phyloP scores from a whole-genome alignment of 2,329 filamentous ascomycete species.

The Orbilia quercus region DNA sequence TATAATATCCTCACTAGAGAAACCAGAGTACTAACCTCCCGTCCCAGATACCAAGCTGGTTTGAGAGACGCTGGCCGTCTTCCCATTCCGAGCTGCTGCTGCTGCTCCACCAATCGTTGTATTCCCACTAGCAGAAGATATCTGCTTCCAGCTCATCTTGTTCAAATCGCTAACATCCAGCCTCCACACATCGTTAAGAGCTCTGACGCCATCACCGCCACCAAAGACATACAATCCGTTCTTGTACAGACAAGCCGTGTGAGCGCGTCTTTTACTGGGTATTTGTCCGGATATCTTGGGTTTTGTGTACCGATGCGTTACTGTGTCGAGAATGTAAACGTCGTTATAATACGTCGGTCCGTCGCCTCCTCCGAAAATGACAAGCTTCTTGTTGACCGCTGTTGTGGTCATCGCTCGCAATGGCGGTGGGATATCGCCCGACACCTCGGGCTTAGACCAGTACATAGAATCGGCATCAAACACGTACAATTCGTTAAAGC shows the following conservation, averaged over 20 bases:
- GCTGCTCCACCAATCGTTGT: slow-evolving; percentile 44
- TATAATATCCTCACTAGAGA: background rate
- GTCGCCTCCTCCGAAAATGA: slow-evolving; percentile 77
- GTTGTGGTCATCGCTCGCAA: slow-evolving; percentile 78
- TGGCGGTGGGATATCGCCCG: slow-evolving; percentile 73
- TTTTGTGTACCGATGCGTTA: slow-evolving; percentile 75
- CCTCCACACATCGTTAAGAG: slow-evolving; percentile 78
- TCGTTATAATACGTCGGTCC: slow-evolving; percentile 78
- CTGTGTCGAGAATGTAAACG: slow-evolving; percentile 77
- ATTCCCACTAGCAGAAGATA: slow-evolving; percentile 63
- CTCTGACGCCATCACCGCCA: slow-evolving; percentile 76
- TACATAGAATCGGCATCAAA: slow-evolving; percentile 77
- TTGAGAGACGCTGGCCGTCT: slow-evolving; percentile 36
- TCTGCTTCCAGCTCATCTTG: slow-evolving; percentile 74
- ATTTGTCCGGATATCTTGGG: slow-evolving; percentile 71
- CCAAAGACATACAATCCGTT: slow-evolving; percentile 79
- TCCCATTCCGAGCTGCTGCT: slow-evolving; percentile 21
- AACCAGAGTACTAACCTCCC: slow-evolving; percentile 19
- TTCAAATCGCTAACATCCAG: slow-evolving; percentile 74
- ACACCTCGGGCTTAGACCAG: slow-evolving; percentile 74
- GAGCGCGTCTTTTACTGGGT: slow-evolving; percentile 73
- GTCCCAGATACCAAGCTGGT: slow-evolving; percentile 44
- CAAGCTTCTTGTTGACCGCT: slow-evolving; percentile 73
- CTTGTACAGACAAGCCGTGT: slow-evolving; percentile 78
- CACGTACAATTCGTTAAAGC: slow-evolving; percentile 77